These are phyloP conservation scores for Xylogone sp. DNA, from an alignment of 2,329 filamentous ascomycete genomes.

Conservation along the genomic window DNA sequence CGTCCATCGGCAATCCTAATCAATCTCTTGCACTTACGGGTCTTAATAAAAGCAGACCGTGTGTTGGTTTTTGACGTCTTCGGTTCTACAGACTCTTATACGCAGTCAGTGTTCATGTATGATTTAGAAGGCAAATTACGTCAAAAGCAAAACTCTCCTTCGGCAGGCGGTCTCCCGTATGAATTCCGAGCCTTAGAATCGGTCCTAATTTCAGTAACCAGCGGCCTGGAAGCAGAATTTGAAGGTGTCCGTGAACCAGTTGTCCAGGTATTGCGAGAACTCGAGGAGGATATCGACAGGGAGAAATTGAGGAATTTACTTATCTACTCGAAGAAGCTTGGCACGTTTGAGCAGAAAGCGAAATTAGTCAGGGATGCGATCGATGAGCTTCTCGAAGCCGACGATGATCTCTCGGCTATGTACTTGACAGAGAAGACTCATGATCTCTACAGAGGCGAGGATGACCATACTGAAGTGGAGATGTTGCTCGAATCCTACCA, in stretches of 20 bases:
- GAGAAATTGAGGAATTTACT: conserved; percentile 89
- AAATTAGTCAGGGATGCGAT: conserved; percentile 91
- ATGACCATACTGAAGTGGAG: conserved; percentile 95
- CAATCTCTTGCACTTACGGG: conserved; percentile 92
- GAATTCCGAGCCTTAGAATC: conserved; percentile 96
- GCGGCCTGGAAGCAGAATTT: conserved; percentile 89
- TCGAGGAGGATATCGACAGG: conserved; percentile 95
- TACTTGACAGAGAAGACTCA: conserved; percentile 86
- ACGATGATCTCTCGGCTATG: conserved; percentile 93
- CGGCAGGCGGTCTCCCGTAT: conserved; percentile 71
- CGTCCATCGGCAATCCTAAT: conserved; percentile 90
- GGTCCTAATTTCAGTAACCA: conserved; percentile 89
- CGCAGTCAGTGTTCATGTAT: conserved; percentile 96
- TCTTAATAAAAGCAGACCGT: conserved; percentile 90
- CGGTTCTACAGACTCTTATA: conserved; percentile 89
- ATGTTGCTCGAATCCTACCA: conserved; percentile 97
- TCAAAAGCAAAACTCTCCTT: conserved; percentile 63
- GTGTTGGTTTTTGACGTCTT: conserved; percentile 96
- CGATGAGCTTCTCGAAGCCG: conserved; percentile 90
- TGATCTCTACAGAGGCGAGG: conserved; percentile 67
- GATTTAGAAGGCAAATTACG: conserved; percentile 90
- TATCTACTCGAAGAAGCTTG: conserved; percentile 91
- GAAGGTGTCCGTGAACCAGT: conserved; percentile 91
- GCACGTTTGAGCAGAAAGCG: conserved; percentile 96
- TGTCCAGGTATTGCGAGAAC: conserved; percentile 78